Percentiles rank a stretch among this genome's conserved stretches.
Evolutionary conservation across 208 protist genomes (phyloP).

Genomic region (Trypanosomatidae sp.): DNA sequence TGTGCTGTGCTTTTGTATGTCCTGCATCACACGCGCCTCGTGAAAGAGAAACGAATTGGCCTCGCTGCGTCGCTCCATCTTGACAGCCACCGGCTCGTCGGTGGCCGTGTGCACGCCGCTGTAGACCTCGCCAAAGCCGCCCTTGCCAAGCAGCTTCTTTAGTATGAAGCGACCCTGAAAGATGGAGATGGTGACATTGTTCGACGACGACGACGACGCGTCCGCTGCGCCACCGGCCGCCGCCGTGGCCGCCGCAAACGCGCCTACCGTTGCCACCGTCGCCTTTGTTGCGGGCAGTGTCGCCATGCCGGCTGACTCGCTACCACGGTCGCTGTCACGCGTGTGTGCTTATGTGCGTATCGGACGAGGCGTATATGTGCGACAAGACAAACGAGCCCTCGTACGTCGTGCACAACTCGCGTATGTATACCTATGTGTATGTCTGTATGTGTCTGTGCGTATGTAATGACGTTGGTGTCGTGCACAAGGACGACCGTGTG

Average conservation of each 20-base stretch:
- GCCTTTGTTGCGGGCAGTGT: neutral
- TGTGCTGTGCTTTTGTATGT: conserved; percentile 53
- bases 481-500: too few species aligned
- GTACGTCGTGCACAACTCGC: too few species aligned
- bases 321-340: neutral
- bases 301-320: neutral
- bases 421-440: too few species aligned
- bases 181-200: conserved; percentile 6
- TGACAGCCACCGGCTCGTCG: conserved; percentile 46
- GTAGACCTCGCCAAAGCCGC: conserved; percentile 98
- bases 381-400: neutral
- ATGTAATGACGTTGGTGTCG: too few species aligned
- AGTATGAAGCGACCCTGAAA: conserved; percentile 61
- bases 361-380: neutral
- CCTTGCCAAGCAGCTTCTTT: conserved; percentile 84
- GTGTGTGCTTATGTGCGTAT: neutral
- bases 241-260: neutral
- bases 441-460: too few species aligned
- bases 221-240: neutral
- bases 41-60: conserved; percentile 95
- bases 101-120: conserved; percentile 41
- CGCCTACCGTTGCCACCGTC: neutral
- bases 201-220: neutral
- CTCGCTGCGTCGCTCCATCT: conserved; percentile 71
- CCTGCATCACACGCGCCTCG: conserved; percentile 91